A percentile compares a stretch with the other conserved stretches of the same genome.
phyloP scores from a whole-genome alignment of 2,329 filamentous ascomycete species.

The Dothistroma pini region DNA sequence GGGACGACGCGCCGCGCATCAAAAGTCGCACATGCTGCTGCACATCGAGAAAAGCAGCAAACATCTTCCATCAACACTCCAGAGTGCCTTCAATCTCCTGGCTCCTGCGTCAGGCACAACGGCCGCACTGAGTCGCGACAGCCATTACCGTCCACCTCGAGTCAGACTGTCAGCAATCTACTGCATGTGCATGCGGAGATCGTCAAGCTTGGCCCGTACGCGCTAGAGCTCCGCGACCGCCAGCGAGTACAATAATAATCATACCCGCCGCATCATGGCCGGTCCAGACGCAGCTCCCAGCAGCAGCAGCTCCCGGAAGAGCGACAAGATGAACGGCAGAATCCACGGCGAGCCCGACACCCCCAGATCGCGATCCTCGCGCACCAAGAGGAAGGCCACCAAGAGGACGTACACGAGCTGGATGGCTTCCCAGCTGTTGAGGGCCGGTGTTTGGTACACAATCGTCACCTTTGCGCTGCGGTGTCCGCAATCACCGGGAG shows the following conservation, averaged over 20 bases:
- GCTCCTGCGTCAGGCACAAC: slow-evolving; percentile 1
- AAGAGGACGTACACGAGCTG: slow-evolving; percentile 22
- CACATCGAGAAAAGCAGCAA: background rate
- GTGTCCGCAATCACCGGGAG: slow-evolving; percentile 68
- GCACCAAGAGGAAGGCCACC: slow-evolving; percentile 15
- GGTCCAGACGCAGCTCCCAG: background rate
- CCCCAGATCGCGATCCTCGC: slow-evolving; percentile 12
- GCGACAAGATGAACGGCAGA: slow-evolving; percentile 21
- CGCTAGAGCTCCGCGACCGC: background rate
- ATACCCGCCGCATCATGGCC: slow-evolving; percentile 7
- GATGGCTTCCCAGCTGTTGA: slow-evolving; percentile 29
- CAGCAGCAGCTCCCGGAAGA: background rate
- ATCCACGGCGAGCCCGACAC: slow-evolving; percentile 10
- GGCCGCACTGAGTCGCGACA: background rate
- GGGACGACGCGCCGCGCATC: background rate
- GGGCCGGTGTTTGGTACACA: slow-evolving; percentile 80
- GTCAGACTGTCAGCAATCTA: background rate
- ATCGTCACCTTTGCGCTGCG: slow-evolving; percentile 76
- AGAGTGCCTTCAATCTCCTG: background rate
- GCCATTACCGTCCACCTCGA: background rate
- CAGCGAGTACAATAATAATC: background rate
- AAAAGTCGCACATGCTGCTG: background rate
- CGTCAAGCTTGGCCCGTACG: background rate
- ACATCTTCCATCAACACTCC: background rate
- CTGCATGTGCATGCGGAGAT: background rate